Evolutionary conservation across 169 alveolate species (phyloP).

Genomic region (Plasmodium ovale): DNA sequence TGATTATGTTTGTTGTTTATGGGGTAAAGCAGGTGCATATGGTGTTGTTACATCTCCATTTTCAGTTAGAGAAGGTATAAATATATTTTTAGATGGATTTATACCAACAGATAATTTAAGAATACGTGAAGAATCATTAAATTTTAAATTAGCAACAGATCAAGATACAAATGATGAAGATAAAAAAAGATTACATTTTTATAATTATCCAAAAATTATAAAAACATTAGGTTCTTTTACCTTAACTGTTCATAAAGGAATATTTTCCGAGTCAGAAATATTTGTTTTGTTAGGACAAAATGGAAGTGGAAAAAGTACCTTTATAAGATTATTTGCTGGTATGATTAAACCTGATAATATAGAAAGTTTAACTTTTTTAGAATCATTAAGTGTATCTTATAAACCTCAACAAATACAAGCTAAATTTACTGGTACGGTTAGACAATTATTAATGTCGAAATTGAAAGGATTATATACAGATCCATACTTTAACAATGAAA

Average conservation of each 20-base stretch:
- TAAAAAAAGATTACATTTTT: slow-evolving; percentile 85
- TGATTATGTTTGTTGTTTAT: slow-evolving; percentile 98
- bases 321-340: slow-evolving; percentile 97
- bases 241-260: slow-evolving; percentile 93
- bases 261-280: slow-evolving; percentile 96
- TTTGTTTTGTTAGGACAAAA: slow-evolving; percentile 98
- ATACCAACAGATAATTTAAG: slow-evolving; percentile 99
- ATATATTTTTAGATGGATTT: slow-evolving; percentile 97
- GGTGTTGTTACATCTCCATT: slow-evolving; percentile 99
- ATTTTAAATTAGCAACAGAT: slow-evolving; percentile 90
- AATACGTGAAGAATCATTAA: slow-evolving; percentile 97
- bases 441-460: slow-evolving; percentile 93
- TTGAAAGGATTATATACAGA: slow-evolving; percentile 92
- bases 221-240: slow-evolving; percentile 92
- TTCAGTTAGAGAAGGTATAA: slow-evolving; percentile 98
- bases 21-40: slow-evolving; percentile 99
- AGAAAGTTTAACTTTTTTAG: slow-evolving; percentile 88
- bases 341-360: slow-evolving; percentile 93
- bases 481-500: slow-evolving; percentile 97
- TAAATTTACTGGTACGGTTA: slow-evolving; percentile 97
- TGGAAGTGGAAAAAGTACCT: slow-evolving; percentile 99
- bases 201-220: slow-evolving; percentile 86
- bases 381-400: slow-evolving; percentile 95
- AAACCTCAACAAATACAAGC: slow-evolving; percentile 99
- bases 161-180: slow-evolving; percentile 83